phyloP scores from a whole-genome alignment of 257 asterid genomes.

The Buddleja alternifolia region DNA sequence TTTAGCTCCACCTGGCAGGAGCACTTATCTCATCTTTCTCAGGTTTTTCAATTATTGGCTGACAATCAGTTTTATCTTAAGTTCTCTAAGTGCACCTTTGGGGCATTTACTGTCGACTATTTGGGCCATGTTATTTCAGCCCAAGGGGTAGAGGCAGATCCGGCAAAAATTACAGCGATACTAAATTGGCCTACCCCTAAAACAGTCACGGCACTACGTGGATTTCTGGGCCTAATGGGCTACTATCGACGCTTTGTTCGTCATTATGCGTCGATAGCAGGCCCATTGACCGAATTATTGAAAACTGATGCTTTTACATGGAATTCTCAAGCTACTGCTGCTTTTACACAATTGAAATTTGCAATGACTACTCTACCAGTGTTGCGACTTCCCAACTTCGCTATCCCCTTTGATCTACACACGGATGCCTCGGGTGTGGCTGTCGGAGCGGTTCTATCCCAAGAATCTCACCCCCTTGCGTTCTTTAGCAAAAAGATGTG shows the following conservation, averaged over 20 bases:
- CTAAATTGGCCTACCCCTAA: background rate
- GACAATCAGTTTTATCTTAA: background rate
- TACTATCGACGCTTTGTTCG: constrained; percentile 15
- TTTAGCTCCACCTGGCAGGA: background rate
- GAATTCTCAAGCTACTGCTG: background rate
- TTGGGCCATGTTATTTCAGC: background rate
- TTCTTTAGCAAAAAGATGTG: constrained; percentile 16
- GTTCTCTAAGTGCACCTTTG: constrained; percentile 10
- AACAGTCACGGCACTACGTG: background rate
- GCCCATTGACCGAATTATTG: constrained; percentile 8
- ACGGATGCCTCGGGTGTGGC: constrained; percentile 1
- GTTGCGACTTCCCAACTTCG: background rate
- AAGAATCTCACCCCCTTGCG: background rate
- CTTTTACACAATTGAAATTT: background rate
- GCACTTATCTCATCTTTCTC: background rate
- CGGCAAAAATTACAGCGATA: background rate
- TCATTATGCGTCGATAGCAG: background rate
- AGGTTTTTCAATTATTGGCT: background rate
- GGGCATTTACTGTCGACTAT: background rate
- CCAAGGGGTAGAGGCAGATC: background rate
- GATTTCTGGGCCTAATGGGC: constrained; percentile 15
- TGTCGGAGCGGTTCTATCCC: background rate
- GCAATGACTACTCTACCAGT: background rate
- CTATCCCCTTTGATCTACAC: background rate
- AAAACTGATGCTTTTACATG: no score